These are phyloP conservation scores for Sugiyamaella lignohabitans DNA, from an alignment of 805 yeast genomes.

Conservation along the genomic window DNA sequence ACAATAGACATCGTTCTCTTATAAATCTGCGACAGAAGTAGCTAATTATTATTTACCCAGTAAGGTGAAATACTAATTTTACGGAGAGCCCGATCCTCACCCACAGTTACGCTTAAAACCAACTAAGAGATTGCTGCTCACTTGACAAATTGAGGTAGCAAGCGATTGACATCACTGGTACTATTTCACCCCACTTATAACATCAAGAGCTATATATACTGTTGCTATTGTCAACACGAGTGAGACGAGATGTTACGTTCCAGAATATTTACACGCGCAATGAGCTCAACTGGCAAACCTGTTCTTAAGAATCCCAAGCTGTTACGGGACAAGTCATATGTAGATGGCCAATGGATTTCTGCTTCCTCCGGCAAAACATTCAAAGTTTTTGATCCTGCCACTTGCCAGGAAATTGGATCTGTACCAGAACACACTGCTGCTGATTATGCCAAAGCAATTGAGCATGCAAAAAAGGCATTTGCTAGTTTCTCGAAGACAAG, in stretches of 20 bases:
- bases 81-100: too few relatives aligned
- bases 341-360: slow-evolving; percentile 70
- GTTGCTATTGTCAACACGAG: too few relatives aligned
- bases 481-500: slow-evolving; percentile 45
- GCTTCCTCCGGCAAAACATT: slow-evolving; percentile 43
- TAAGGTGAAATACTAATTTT: too few relatives aligned
- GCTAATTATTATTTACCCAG: too few relatives aligned
- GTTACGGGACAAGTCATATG: slow-evolving; percentile 23
- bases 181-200: too few relatives aligned
- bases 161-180: too few relatives aligned
- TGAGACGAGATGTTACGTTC: background rate
- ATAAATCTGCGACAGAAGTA: too few relatives aligned
- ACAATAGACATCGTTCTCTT: too few relatives aligned
- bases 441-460: slow-evolving; percentile 48
- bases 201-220: too few relatives aligned
- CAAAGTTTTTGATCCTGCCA: slow-evolving; percentile 72
- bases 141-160: too few relatives aligned
- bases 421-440: slow-evolving; percentile 53
- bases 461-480: slow-evolving; percentile 50
- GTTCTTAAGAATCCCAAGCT: slow-evolving; percentile 19
- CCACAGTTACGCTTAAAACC: too few relatives aligned
- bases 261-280: background rate
- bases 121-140: too few relatives aligned
- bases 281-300: slow-evolving; percentile 4
- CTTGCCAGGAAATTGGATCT: slow-evolving; percentile 42